Evolutionary conservation across 208 protist species (phyloP).

Genomic region (Sergeia podlipaevii): DNA sequence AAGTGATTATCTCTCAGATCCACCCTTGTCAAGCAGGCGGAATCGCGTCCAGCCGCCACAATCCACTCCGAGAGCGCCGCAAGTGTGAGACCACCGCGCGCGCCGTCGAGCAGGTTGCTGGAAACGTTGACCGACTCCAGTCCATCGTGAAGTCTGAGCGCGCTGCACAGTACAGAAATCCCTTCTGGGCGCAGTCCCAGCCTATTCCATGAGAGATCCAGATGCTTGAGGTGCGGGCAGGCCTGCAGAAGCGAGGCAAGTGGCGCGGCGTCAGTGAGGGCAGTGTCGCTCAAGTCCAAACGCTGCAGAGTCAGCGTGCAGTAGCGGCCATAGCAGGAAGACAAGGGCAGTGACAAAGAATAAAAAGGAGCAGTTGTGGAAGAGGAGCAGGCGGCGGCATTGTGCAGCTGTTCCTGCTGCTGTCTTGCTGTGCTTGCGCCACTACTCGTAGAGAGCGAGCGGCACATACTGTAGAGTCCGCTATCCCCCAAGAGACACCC

Average conservation of each 20-base stretch:
- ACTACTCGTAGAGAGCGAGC: too few species aligned
- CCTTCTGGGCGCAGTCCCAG: slow-evolving; percentile 23
- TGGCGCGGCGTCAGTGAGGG: slow-evolving; percentile 22
- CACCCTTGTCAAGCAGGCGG: slow-evolving; percentile 7
- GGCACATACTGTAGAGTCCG: too few species aligned
- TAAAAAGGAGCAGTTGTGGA: too few species aligned
- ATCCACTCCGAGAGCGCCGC: slow-evolving; percentile 43
- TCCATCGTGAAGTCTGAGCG: slow-evolving; percentile 25
- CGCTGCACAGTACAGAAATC: slow-evolving; percentile 24
- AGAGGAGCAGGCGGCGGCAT: too few species aligned
- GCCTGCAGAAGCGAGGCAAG: slow-evolving; percentile 24
- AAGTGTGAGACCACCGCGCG: slow-evolving; percentile 18
- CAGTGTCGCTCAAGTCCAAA: slow-evolving; percentile 20
- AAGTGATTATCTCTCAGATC: slow-evolving; percentile 22
- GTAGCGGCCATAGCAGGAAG: too few species aligned
- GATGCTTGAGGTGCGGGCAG: slow-evolving; percentile 14
- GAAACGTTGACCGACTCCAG: slow-evolving; percentile 25
- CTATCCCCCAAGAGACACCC: too few species aligned
- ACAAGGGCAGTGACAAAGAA: too few species aligned
- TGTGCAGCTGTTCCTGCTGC: too few species aligned
- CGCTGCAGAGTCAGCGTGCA: slow-evolving; percentile 1
- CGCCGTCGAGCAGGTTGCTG: slow-evolving; percentile 37
- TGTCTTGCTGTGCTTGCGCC: too few species aligned
- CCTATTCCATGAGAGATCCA: slow-evolving; percentile 48
- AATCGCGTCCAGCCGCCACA: slow-evolving; percentile 19